Percentiles rank a stretch among this genome's conserved stretches.
Evolutionary conservation across 495 filamentous ascomycete genomes (phyloP).

Genomic region (Durotheca rogersii): DNA sequence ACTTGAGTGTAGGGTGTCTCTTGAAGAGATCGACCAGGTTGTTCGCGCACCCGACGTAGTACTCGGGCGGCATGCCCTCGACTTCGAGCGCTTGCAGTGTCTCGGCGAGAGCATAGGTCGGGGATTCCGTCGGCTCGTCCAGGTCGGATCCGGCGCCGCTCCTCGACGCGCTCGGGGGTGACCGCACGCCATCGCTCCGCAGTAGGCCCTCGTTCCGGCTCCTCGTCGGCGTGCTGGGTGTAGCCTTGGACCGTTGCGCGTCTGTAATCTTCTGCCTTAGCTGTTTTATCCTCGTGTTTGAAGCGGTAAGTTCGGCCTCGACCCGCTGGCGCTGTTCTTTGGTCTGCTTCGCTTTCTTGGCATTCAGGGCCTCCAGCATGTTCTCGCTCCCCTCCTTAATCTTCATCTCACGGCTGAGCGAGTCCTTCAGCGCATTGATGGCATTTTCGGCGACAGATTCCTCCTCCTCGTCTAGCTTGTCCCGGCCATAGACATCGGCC

Average conservation of each 20-base stretch:
- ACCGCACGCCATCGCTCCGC: constrained; percentile 62
- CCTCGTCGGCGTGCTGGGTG: constrained; percentile 69
- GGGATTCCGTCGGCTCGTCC: constrained; percentile 78
- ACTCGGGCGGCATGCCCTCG: constrained; percentile 84
- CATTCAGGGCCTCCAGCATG: constrained; percentile 86
- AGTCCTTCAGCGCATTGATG: constrained; percentile 70
- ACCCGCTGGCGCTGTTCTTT: constrained; percentile 86
- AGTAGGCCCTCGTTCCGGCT: constrained; percentile 69
- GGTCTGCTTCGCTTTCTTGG: constrained; percentile 94
- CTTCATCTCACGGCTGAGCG: constrained; percentile 90
- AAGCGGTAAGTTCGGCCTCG: constrained; percentile 85
- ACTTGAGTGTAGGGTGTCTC: constrained; percentile 86
- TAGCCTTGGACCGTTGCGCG: constrained; percentile 56
- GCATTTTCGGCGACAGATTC: constrained; percentile 66
- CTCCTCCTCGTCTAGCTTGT: constrained; percentile 66
- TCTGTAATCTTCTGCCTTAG: constrained; percentile 77
- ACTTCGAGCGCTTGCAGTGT: constrained; percentile 83
- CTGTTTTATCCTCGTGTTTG: constrained; percentile 86
- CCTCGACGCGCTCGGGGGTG: constrained; percentile 60
- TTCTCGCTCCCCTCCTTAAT: constrained; percentile 98
- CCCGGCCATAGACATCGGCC: constrained; percentile 60
- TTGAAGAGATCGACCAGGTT: constrained; percentile 90
- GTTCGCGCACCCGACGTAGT: constrained; percentile 91
- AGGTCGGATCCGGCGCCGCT: constrained; percentile 56
- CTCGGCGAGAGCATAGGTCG: constrained; percentile 85